phyloP scores from a whole-genome alignment of 73 alveolate genomes.

The Durusdinium trenchii region DNA sequence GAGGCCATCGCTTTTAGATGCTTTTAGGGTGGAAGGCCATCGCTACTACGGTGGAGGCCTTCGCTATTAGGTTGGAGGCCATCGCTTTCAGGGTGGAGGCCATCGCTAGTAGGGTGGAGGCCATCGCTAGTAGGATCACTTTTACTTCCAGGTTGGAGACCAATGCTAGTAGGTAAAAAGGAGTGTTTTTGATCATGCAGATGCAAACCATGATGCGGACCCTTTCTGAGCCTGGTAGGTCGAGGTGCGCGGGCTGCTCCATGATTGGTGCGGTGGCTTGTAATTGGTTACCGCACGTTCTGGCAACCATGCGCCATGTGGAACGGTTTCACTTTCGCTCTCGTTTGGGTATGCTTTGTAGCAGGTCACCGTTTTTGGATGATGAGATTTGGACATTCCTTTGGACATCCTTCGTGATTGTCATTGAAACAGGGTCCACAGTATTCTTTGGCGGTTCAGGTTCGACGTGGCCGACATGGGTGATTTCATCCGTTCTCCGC shows the following conservation, averaged over 20 bases:
- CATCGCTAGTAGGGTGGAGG: neutral
- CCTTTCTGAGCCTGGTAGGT: neutral
- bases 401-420: neutral
- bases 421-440: neutral
- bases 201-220: neutral
- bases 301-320: no score
- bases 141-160: no score
- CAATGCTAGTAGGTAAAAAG: neutral
- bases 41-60: no score
- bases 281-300: no score
- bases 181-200: neutral
- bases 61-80: no score
- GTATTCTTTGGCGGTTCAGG: neutral
- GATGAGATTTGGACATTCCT: neutral
- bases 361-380: neutral
- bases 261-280: constrained; percentile 45
- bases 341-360: no score
- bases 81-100: no score
- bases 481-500: constrained; percentile 85
- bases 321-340: no score
- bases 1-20: no score
- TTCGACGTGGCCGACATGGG: constrained; percentile 93
- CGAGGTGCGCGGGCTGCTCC: constrained; percentile 83
- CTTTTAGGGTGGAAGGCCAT: no score
- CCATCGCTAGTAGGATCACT: no score